Percentiles rank a stretch among this genome's conserved stretches.
Conservation (phyloP, 768 basidiomycete species). For the Mycena sanguinolenta region DNA sequence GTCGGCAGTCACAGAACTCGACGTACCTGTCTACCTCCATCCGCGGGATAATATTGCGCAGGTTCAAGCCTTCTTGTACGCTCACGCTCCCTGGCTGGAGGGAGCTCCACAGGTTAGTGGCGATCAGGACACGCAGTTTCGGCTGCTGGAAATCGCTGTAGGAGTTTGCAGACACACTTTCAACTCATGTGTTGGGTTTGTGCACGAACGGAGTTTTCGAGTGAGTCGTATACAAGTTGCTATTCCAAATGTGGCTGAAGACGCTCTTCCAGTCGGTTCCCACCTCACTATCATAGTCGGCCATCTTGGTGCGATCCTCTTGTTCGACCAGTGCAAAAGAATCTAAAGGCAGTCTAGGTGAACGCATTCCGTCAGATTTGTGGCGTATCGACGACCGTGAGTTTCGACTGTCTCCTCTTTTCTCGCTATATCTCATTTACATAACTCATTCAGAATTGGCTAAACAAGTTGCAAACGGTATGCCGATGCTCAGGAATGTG, state of each 20-base stretch:
- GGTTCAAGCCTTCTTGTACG: conserved; percentile 43
- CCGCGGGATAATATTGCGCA: conserved; percentile 48
- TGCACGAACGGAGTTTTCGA: conserved; percentile 57
- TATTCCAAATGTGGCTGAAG: not conserved
- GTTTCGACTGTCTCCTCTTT: conserved; percentile 26
- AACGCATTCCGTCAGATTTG: conserved; percentile 58
- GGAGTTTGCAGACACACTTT: conserved; percentile 54
- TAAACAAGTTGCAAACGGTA: conserved; percentile 44
- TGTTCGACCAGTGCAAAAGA: too few relatives aligned
- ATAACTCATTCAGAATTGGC: conserved; percentile 47
- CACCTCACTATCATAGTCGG: conserved; percentile 57
- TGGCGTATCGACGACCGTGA: conserved; percentile 55
- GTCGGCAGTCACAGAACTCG: conserved; percentile 52
- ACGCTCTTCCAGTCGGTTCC: conserved; percentile 51
- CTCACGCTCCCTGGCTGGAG: conserved; percentile 50
- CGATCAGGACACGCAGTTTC: not conserved
- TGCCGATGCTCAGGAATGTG: conserved; percentile 54
- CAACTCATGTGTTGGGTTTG: conserved; percentile 55
- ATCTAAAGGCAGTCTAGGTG: conserved; percentile 37
- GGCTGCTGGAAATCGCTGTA: conserved; percentile 21
- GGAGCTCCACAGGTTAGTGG: conserved; percentile 43
- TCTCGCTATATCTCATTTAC: not conserved
- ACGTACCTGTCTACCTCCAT: conserved; percentile 57
- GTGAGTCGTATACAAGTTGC: conserved; percentile 35
- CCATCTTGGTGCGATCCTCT: conserved; percentile 46